Base-by-base conservation (phyloP, 2,329 filamentous ascomycete genomes). In the Magnaporthiopsis poae region DNA sequence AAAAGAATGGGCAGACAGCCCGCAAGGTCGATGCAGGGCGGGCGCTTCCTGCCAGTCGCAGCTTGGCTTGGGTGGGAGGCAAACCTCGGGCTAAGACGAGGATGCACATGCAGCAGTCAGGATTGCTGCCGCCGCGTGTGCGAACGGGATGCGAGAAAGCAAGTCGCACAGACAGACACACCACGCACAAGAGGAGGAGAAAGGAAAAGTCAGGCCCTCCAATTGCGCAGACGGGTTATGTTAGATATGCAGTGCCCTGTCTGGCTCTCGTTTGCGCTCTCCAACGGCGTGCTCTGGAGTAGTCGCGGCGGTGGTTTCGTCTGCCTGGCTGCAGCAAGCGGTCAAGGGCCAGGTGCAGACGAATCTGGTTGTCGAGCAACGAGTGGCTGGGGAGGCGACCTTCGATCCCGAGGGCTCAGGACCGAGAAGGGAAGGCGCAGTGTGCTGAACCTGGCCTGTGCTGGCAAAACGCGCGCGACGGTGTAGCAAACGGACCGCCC, bases 201-300 rank as follows among this genome's bases (percentile, higher is more conserved):
- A 61, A 8, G 62, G 27, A 60, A 66, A 56, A 5, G 5, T 39
- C 36, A 35, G 15, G 25, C 18, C 46, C 46, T 5, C 46, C 46
- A 52, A n/a, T 52, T 52, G 46, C 46, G 21, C 46, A 21, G 46
- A 18, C 21, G 21, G 15, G 46, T n/a, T 52, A n/a, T 21, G 46
- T n/a, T 52, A n/a, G 46, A 52, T 52, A n/a, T 56, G 46, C 46
- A 25, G n/a, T 56, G 46, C 46, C 46, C 25, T 65, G 36, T 21
- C 60, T 61, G 56, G 63, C 59, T 66, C 61, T 66, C 46, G 46
- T 25, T 46, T 56, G 46, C 21, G 46, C 46, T 56, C 46, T 56
- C 46, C 46, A 56, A 56, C 46, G 46, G 46, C 46, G 46, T 56
- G 46, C 21, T 56, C 46, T 21, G 46, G 46, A 56, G 46, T n/a